Conservation (phyloP, 495 filamentous ascomycete genomes). For the Podospora sp. region DNA sequence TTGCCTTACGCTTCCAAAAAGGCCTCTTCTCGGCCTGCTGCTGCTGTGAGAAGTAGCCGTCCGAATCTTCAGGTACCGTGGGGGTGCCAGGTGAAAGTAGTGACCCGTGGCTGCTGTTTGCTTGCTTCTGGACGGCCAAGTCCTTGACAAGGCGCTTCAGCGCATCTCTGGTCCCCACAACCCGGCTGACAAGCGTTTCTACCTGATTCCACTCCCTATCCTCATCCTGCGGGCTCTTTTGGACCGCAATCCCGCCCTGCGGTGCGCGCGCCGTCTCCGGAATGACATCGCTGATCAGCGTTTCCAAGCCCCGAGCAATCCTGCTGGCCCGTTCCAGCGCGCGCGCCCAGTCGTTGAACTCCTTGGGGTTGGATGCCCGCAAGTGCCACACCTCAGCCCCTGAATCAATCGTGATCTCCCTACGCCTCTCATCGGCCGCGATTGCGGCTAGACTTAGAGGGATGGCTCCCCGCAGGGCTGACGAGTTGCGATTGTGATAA, state of each 20-base stretch:
- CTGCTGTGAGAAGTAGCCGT: constrained; percentile 47
- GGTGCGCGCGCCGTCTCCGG: constrained; percentile 27
- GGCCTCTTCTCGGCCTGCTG: constrained; percentile 52
- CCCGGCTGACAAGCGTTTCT: constrained; percentile 76
- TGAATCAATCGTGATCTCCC: constrained; percentile 95
- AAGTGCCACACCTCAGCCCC: constrained; percentile 97
- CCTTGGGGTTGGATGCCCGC: constrained; percentile 75
- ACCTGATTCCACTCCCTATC: constrained; percentile 84
- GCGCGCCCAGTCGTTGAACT: constrained; percentile 83
- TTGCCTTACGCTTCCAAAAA: constrained; percentile 93
- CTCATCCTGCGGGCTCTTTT: constrained; percentile 53
- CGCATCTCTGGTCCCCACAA: constrained; percentile 86
- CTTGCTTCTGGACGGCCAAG: constrained; percentile 66
- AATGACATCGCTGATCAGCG: constrained; percentile 32
- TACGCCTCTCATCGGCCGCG: constrained; percentile 78
- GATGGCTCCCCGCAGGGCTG: constrained; percentile 86
- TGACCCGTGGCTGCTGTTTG: constrained; percentile 27
- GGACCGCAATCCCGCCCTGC: constrained; percentile 20
- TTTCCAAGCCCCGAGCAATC: constrained; percentile 52
- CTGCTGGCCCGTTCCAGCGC: constrained; percentile 80
- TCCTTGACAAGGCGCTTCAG: constrained; percentile 81
- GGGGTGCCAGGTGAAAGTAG: constrained; percentile 46
- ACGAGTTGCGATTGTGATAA: constrained; percentile 90
- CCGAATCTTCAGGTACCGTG: constrained; percentile 45
- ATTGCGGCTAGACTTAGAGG: constrained; percentile 89